Evolutionary conservation across 495 filamentous ascomycete genomes (phyloP).

Genomic region (Aspergillus baeticus): DNA sequence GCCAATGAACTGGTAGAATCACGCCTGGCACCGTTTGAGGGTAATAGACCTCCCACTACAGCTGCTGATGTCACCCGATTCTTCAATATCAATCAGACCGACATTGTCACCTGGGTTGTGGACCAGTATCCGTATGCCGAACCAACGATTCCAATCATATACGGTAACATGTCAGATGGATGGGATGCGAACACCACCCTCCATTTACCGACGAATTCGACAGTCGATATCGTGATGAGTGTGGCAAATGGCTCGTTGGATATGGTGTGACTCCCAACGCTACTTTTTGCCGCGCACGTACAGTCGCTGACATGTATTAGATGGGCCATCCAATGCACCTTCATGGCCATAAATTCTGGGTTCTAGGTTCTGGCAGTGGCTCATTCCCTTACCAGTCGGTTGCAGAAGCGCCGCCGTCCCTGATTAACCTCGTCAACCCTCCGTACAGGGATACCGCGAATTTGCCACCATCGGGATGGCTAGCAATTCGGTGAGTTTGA

Average conservation of each 20-base stretch:
- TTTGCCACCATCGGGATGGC: slow-evolving; percentile 19
- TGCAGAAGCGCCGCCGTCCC: slow-evolving; percentile 12
- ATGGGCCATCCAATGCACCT: slow-evolving; percentile 19
- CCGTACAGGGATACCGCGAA: slow-evolving; percentile 21
- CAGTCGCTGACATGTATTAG: not conserved
- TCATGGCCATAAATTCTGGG: slow-evolving; percentile 25
- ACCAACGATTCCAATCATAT: slow-evolving; percentile 13
- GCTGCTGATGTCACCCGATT: slow-evolving; percentile 7
- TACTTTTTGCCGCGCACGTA: not conserved
- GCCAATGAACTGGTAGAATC: slow-evolving; percentile 5
- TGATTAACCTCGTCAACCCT: slow-evolving; percentile 21
- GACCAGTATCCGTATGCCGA: slow-evolving; percentile 13
- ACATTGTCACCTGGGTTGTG: slow-evolving; percentile 20
- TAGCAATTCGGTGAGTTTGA: slow-evolving; percentile 8
- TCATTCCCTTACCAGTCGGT: slow-evolving; percentile 17
- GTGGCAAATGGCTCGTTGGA: slow-evolving; percentile 22
- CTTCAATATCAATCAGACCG: slow-evolving; percentile 20
- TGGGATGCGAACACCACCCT: slow-evolving; percentile 20
- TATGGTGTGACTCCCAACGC: slow-evolving; percentile 2
- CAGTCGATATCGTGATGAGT: slow-evolving; percentile 21
- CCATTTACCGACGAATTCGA: slow-evolving; percentile 20
- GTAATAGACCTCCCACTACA: slow-evolving; percentile 2
- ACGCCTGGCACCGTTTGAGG: slow-evolving; percentile 13
- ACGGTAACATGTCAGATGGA: slow-evolving; percentile 20
- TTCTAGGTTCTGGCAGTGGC: slow-evolving; percentile 21